Base-by-base conservation (phyloP, 2,329 filamentous ascomycete genomes). In the Aspergillaceae sp. region DNA sequence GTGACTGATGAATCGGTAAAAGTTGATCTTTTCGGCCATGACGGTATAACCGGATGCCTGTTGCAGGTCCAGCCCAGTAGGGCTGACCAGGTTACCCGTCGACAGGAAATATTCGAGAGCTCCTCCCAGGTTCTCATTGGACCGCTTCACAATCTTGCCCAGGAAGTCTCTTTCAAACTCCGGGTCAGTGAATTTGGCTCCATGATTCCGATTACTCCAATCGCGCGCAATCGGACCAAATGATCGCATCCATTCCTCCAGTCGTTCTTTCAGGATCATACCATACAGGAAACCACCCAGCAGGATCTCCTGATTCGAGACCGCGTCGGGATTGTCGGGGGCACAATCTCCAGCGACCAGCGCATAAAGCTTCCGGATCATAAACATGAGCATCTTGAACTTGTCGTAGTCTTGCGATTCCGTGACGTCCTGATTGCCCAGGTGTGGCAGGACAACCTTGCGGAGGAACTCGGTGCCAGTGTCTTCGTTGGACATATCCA, bases 21-120 rank as follows among this genome's bases (percentile, higher is more conserved):
- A 98, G 72, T 98, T 98, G 64, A 98, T 91, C 76, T 97, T 97
- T 66, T 98, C 92, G 2, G 92, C 92, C 43, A 97, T 90, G 43
- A 98, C 89, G 0, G 88, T 94, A 67, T 94, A 98, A 51, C 92
- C 92, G 8, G 91, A 92, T 0, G 85, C 84, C 68, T 98, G 92
- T 63, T 97, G 92, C 60, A 96, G 69, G 76, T 98, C 92, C 36
- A 98, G 76, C 53, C 92, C 92, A 29, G 87, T 94, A 9, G 87
- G 83, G 73, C 87, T 94, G 60, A 88, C 82, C 40, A 98, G 73
- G 60, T 98, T 98, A 56, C 92, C 92, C 0, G 92, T 98, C 0
- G 91, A 94, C 51, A 98, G 71, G 69, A 98, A 98, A 66, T 98
- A 98, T 63, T 96, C 89, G 51, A 98, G 73, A 1, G 83, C 82